Evolutionary conservation across 371 early-diverging fungal genomes (phyloP), one percentile per base, ranked within the genome.

Genomic region (Umbelopsis sp.): DNA sequence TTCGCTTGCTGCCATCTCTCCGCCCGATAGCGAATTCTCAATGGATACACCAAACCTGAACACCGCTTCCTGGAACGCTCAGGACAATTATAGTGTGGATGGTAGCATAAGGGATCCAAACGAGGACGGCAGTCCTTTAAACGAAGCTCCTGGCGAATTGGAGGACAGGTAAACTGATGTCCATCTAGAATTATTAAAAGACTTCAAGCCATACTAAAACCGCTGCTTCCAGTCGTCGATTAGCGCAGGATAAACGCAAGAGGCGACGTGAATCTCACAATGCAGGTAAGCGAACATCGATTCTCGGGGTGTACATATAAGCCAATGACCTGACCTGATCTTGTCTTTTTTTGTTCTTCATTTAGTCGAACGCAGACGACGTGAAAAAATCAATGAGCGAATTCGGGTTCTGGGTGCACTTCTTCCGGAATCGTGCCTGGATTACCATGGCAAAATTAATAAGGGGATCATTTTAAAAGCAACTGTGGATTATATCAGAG

Each of bases 381-480:
- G 96, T 44, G 96, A 96, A 74, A 92, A 94, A 80, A 96, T 96
- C 80, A 96, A 96, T 73, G 96, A 95, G 74, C 92, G 91, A 75
- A 96, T 96, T 67, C 90, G 93, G 69, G 95, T 95, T 70, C 83
- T 96, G 46, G 81, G 83, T 20, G 80, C 84, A 8, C 76, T 96
- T 57, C 77, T 96, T 32, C 96, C 96, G 24, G 86, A 85, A 44
- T 57, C 57, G 11, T 57, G 57, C 16, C 57, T 57, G 9, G 35
- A 57, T 14, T 57, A 57, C 35, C 57, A 57, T 29, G 57, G 57
- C 35, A 57, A 57, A 29, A 29, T 57, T 35, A 57, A 57, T 32
- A 57, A 57, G 29, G 57, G 57, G 11, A 35, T 35, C 35, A 35
- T 57, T 57, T 57, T 57, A n/a, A 57, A 57, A 35, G 57, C 57